These are phyloP conservation scores for Ophiocordyceps australis DNA, from an alignment of 2,329 filamentous ascomycete species.

Conservation along the genomic window DNA sequence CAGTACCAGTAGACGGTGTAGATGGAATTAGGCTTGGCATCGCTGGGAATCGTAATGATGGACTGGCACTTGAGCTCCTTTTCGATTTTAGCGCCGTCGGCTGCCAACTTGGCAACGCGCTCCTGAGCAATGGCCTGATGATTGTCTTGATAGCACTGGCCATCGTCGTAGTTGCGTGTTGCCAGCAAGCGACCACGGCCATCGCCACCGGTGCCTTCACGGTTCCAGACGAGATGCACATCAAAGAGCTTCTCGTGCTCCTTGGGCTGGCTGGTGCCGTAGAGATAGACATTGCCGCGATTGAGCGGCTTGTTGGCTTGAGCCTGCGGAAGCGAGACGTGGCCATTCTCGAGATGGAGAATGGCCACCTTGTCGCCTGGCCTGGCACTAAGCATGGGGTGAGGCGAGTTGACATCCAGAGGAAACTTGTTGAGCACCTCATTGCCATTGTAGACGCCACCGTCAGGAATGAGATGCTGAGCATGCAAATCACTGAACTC, in stretches of 20 bases:
- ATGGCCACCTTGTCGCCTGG: constrained; percentile 48
- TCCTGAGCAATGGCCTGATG: constrained; percentile 32
- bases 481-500: constrained; percentile 40
- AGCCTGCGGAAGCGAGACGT: constrained; percentile 42
- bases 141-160: constrained; percentile 73
- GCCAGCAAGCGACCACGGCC: constrained; percentile 58
- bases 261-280: constrained; percentile 46
- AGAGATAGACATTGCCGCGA: constrained; percentile 56
- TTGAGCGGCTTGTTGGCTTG: constrained; percentile 42
- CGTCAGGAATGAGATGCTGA: constrained; percentile 43
- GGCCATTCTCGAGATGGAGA: constrained; percentile 58
- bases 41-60: constrained; percentile 55
- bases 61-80: constrained; percentile 62
- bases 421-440: constrained; percentile 28
- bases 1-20: constrained; percentile 93
- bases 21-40: constrained; percentile 39
- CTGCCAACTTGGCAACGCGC: constrained; percentile 38
- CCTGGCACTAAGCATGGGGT: constrained; percentile 41
- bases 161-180: constrained; percentile 73
- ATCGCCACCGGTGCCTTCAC: constrained; percentile 66
- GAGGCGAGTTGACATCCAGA: constrained; percentile 22
- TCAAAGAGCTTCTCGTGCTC: constrained; percentile 31
- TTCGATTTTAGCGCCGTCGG: constrained; percentile 32
- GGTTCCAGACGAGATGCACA: constrained; percentile 63
- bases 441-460: constrained; percentile 37